Evolutionary conservation across 2,329 filamentous ascomycete genomes (phyloP).

Genomic region (Aspergillus sp.): DNA sequence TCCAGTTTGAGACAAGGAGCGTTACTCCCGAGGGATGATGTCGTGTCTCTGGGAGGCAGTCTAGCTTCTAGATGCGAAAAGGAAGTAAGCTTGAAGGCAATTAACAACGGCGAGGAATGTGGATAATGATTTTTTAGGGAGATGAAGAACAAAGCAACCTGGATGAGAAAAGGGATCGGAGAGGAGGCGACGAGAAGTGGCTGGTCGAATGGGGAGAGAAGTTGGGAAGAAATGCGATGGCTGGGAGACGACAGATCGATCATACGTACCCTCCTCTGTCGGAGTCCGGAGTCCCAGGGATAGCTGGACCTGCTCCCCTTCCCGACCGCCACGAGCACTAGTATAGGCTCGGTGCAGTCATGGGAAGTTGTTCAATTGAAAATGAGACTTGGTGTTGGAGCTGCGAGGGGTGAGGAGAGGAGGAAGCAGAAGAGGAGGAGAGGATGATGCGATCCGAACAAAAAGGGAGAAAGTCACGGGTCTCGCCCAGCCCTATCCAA

Average conservation of each 20-base stretch:
- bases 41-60: constrained; percentile 7
- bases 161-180: constrained; percentile 7
- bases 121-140: constrained; percentile 14
- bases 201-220: constrained; percentile 26
- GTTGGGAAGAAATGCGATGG: constrained; percentile 37
- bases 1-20: neutral
- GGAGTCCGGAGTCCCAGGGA: too few species aligned
- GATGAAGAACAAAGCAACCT: constrained; percentile 11
- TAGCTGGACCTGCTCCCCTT: constrained; percentile 6
- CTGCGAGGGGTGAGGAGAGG: neutral
- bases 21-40: constrained; percentile 8
- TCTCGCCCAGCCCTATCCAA: neutral
- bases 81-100: constrained; percentile 9
- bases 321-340: constrained; percentile 22
- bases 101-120: constrained; percentile 22
- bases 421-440: neutral
- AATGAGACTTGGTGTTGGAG: neutral
- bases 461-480: constrained; percentile 1
- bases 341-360: constrained; percentile 17
- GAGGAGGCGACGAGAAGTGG: constrained; percentile 17
- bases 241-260: constrained; percentile 25
- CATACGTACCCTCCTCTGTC: neutral
- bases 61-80: constrained; percentile 4
- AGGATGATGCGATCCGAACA: neutral
- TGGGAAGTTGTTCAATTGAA: constrained; percentile 5